Percentiles rank a stretch among this genome's conserved stretches.
These are phyloP conservation scores for Saccharum hybrid DNA, from an alignment of 202 grass and related monocot species.

Conservation along the genomic window DNA sequence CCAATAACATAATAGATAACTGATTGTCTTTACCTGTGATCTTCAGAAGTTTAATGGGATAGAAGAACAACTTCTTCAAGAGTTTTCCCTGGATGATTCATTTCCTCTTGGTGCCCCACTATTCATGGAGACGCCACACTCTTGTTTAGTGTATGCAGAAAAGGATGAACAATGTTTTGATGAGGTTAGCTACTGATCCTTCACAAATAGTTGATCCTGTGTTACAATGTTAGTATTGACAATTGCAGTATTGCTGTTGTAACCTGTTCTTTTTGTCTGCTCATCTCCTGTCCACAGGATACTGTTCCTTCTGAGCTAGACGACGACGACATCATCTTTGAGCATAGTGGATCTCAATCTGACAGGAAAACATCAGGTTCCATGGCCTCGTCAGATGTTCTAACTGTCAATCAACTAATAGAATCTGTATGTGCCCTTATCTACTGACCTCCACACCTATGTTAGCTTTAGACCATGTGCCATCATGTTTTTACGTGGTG, in stretches of 20 bases:
- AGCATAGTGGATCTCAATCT: conserved; percentile 71
- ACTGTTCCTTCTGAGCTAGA: conserved; percentile 64
- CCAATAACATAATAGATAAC: conserved; percentile 30
- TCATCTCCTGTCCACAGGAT: conserved; percentile 61
- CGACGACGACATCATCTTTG: conserved; percentile 69
- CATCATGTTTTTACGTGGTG: not conserved
- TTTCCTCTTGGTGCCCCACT: conserved; percentile 74
- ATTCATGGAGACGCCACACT: conserved; percentile 83
- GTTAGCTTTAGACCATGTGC: not conserved
- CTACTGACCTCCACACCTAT: conserved; percentile 2
- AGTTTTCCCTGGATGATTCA: conserved; percentile 87
- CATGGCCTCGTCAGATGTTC: conserved; percentile 67
- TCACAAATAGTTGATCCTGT: conserved; percentile 16
- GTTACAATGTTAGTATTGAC: not conserved
- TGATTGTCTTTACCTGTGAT: conserved; percentile 11
- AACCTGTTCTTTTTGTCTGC: conserved; percentile 38
- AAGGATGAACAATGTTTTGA: conserved; percentile 68
- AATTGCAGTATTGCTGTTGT: not conserved
- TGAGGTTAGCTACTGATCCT: conserved; percentile 68
- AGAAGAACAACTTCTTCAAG: conserved; percentile 82
- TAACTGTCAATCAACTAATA: conserved; percentile 90
- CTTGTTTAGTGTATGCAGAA: conserved; percentile 58
- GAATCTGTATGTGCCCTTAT: conserved; percentile 70
- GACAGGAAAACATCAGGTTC: conserved; percentile 80
- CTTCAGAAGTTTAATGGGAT: conserved; percentile 65